Conservation (phyloP, 2,329 filamentous ascomycete genomes). For the Fusarium subtropicale region DNA sequence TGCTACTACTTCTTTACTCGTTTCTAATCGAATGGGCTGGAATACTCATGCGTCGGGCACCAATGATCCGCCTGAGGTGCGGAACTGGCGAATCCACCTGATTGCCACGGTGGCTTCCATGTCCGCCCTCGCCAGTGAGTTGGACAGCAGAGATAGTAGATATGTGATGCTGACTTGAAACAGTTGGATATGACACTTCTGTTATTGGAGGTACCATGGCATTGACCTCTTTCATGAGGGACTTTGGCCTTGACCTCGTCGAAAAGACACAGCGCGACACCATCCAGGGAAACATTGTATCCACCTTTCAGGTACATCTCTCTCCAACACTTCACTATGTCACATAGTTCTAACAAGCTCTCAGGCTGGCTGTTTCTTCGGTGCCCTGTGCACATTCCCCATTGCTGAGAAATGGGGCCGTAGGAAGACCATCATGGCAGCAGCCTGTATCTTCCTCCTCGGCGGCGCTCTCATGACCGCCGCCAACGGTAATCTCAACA, state of each 20-base stretch:
- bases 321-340: rapidly evolving
- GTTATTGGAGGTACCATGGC: slow-evolving; percentile 57
- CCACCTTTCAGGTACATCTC: slow-evolving; percentile 47
- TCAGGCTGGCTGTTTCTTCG: slow-evolving; percentile 56
- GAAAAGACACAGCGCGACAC: slow-evolving; percentile 48
- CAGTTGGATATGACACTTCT: slow-evolving; percentile 54
- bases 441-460: slow-evolving; percentile 56
- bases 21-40: slow-evolving; percentile 43
- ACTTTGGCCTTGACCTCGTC: slow-evolving; percentile 50
- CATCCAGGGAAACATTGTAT: slow-evolving; percentile 55
- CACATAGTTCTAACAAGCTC: neutral
- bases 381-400: slow-evolving; percentile 56
- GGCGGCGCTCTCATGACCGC: slow-evolving; percentile 53
- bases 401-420: slow-evolving; percentile 62
- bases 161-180: rapidly evolving
- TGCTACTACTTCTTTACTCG: neutral
- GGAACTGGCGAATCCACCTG: slow-evolving; percentile 51
- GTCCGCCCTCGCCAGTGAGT: slow-evolving; percentile 51
- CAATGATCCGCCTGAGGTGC: slow-evolving; percentile 50
- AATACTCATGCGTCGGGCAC: slow-evolving; percentile 55
- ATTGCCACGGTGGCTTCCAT: slow-evolving; percentile 51
- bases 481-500: slow-evolving; percentile 49
- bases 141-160: too few species aligned
- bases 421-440: slow-evolving; percentile 59
- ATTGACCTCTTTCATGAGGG: slow-evolving; percentile 52